Evolutionary conservation across 768 basidiomycete species (phyloP), one percentile per base, ranked within the genome.

Genomic region (Lactifluus echinatus): DNA sequence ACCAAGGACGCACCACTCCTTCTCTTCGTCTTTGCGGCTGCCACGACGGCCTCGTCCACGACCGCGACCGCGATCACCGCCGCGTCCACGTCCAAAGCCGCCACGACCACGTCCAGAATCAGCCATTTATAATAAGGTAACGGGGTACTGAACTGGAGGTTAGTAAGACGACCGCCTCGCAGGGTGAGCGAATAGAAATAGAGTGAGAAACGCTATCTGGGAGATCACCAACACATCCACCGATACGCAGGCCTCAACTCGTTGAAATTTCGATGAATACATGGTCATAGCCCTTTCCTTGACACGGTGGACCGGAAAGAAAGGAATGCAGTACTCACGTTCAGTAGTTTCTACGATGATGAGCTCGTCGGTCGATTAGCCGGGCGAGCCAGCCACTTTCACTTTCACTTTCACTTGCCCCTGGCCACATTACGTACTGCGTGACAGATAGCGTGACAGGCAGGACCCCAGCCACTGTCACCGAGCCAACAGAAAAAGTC

Each of bases 21-120:
- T 97, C 77, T 98, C 96, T 74, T 98, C 96, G 69, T 99, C 96
- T 80, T 96, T 97, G 79, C 93, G 92, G 58, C 90, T 91, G 56
- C 95, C 96, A 66, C 95, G 88, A 66, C 96, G 87, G 65, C 92
- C 89, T 49, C 94, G 82, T 62, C 85, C 75, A 67, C 86, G 79
- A 40, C 84, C 83, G 48, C 82, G 73, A 17, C 80, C 78, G 60
- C 79, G 71, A 36, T 78, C 88, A 59, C 72, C 71, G 59, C 90
- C 82, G 54, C 91, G 83, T 55, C 91, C 89, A 65, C 92, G 84
- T 62, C 92, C 89, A 62, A 91, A 84, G 63, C 90, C 92, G 70
- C 94, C 93, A 67, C 94, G 88, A 72, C 89, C 89, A 71, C 92
- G 87, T 73, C 83, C 86, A 73, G 85, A 74, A 73, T 93, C 91